A percentile compares a stretch with the other conserved stretches of the same genome.
phyloP scores from a whole-genome alignment of 208 protist genomes.

The Leishmania mexicana region DNA sequence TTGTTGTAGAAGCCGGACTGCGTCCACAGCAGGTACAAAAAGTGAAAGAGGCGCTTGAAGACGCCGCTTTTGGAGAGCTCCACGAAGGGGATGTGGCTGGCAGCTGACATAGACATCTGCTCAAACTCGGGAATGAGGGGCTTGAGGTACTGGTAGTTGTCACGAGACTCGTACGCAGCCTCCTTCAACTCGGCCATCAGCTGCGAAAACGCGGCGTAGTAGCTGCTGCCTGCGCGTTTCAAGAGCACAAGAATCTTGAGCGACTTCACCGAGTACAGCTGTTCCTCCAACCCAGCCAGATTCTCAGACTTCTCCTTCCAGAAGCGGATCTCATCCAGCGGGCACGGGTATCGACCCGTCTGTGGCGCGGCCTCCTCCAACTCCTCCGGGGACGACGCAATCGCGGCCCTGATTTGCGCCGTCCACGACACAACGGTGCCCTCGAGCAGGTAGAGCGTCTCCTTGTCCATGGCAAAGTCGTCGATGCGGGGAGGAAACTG shows the following conservation, averaged over 20 bases:
- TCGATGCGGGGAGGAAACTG: slow-evolving; percentile 80
- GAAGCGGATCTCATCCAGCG: slow-evolving; percentile 95
- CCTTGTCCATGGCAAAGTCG: slow-evolving; percentile 83
- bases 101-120: slow-evolving; percentile 61
- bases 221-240: slow-evolving; percentile 90
- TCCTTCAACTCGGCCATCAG: slow-evolving; percentile 91
- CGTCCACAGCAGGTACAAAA: slow-evolving; percentile 94
- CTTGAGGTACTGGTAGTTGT: slow-evolving; percentile 94
- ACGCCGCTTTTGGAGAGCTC: slow-evolving; percentile 77
- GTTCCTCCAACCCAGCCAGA: slow-evolving; percentile 91
- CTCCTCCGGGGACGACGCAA: slow-evolving; percentile 87
- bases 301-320: slow-evolving; percentile 96
- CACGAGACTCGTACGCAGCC: slow-evolving; percentile 79
- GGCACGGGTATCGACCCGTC: slow-evolving; percentile 83
- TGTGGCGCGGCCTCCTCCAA: slow-evolving; percentile 64
- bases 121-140: slow-evolving; percentile 87
- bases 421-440: slow-evolving; percentile 94
- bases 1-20: slow-evolving; percentile 95
- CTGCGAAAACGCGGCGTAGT: slow-evolving; percentile 87
- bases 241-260: slow-evolving; percentile 93
- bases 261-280: slow-evolving; percentile 92
- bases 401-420: slow-evolving; percentile 90
- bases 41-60: slow-evolving; percentile 94
- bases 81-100: slow-evolving; percentile 71
- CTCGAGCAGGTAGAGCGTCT: slow-evolving; percentile 93